Base-by-base conservation (phyloP, 345 rosid genomes). In the Gossypioides kirkii region DNA sequence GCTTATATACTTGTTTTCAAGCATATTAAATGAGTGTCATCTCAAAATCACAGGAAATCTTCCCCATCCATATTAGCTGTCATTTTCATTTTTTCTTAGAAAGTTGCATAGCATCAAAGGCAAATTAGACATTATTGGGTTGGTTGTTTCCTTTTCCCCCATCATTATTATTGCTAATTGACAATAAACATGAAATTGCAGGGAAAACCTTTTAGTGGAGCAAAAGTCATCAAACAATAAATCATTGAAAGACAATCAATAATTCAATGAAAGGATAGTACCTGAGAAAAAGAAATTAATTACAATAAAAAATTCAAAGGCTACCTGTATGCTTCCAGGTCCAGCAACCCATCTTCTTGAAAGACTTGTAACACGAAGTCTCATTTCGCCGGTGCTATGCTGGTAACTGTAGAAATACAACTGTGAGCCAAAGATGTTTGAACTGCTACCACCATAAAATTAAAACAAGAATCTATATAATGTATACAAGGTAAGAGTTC, bases 261-360 rank as follows among this genome's bases (percentile, higher is more conserved):
- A 23, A 58, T 58, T 25, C 36, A 58, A 58, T 58, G 62, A 26
- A 58, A 23, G 62, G 36, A 32, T 8, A 12, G n/a, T 26, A 58
- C 18, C 62, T 9, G 6, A 14, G 38, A 25, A 60, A 60, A 14
- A 60, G 4, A 26, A 36, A 74, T 13, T 54, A 61, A 74, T 16
- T 18, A 52, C 25, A 70, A 75, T 46, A 64, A 55, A 18, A 72
- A 25, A 71, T 52, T 52, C 36, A 72, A 67, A 60, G 70, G 88
- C 84, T 89, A 86, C 98, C 95, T 90, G 97, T 79, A 82, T 17
- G 60, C 90, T 89, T 80, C 88, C 97, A 53, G 87, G 85, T 79
- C 97, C 95, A 80, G 89, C 85, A 62, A 94, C 94, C 97, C 97
- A 94, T 87, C 98, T 89, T 84, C 98, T 92, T 25, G 93, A 89